These are phyloP conservation scores for Epichloe sylvatica DNA, from an alignment of 2,329 filamentous ascomycete genomes.

Conservation along the genomic window DNA sequence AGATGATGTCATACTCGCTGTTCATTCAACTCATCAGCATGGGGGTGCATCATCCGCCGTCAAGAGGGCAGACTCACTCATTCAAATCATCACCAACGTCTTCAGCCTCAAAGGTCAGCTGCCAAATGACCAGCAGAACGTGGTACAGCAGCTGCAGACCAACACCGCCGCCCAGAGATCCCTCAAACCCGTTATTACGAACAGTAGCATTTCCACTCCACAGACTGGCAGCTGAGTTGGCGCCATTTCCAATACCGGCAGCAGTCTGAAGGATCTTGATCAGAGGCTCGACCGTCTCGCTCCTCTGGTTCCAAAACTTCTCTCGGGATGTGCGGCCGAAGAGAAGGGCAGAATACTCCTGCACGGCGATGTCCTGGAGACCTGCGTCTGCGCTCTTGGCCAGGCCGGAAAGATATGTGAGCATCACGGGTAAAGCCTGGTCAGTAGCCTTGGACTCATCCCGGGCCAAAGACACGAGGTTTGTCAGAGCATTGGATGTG, in stretches of 20 bases:
- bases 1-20: conserved; percentile 84
- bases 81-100: conserved; percentile 62
- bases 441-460: conserved; percentile 52
- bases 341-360: conserved; percentile 75
- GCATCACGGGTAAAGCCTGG: conserved; percentile 66
- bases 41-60: not conserved
- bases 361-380: conserved; percentile 88
- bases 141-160: conserved; percentile 89
- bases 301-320: conserved; percentile 82
- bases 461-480: conserved; percentile 56
- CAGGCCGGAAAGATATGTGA: conserved; percentile 72
- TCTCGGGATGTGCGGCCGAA: conserved; percentile 59
- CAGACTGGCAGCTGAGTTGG: conserved; percentile 43
- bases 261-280: conserved; percentile 71
- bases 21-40: not conserved
- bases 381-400: conserved; percentile 77
- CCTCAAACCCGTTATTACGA: conserved; percentile 49
- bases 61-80: conserved; percentile 43
- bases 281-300: conserved; percentile 70
- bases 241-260: conserved; percentile 55
- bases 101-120: conserved; percentile 86
- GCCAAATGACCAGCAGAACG: conserved; percentile 86
- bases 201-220: conserved; percentile 42
- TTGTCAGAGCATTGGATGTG: conserved; percentile 73
- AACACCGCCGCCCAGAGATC: conserved; percentile 61